phyloP scores from a whole-genome alignment of 768 basidiomycete species.

The Tulasnella sp. region DNA sequence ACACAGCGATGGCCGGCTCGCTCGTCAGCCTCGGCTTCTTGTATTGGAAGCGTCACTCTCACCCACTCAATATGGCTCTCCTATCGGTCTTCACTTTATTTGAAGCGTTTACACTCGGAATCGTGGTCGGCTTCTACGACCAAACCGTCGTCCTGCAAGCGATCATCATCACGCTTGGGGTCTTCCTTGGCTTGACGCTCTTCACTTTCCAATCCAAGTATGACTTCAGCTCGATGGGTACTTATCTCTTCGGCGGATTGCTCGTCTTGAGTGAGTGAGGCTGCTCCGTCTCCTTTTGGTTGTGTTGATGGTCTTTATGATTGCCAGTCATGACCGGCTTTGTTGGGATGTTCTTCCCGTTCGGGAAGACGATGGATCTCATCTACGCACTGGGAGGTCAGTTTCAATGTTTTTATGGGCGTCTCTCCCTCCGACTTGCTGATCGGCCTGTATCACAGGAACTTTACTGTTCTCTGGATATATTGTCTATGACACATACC shows the following conservation, averaged over 20 bases:
- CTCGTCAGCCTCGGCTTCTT: conserved; percentile 68
- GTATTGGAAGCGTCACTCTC: conserved; percentile 87
- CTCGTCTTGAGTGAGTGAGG: conserved; percentile 47
- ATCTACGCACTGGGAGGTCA: conserved; percentile 59
- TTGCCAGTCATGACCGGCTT: conserved; percentile 62
- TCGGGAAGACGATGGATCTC: conserved; percentile 68
- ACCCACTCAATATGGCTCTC: conserved; percentile 78
- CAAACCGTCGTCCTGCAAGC: conserved; percentile 74
- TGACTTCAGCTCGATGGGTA: conserved; percentile 83
- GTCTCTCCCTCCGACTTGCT: neutral
- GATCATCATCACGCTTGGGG: conserved; percentile 76
- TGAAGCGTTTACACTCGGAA: conserved; percentile 86
- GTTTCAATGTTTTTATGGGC: neutral
- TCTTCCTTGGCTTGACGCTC: conserved; percentile 86
- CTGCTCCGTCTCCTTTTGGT: neutral
- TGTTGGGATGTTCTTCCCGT: conserved; percentile 79
- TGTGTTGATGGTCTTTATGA: neutral
- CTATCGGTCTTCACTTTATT: conserved; percentile 79
- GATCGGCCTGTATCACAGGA: conserved; percentile 15
- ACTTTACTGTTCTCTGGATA: conserved; percentile 16
- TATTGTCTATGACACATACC: conserved; percentile 72
- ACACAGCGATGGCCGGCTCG: conserved; percentile 65
- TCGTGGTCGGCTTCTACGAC: conserved; percentile 66
- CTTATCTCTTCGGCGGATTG: conserved; percentile 7
- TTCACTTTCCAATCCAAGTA: conserved; percentile 97